Percentiles rank a stretch among this genome's conserved stretches.
Evolutionary conservation across 805 yeast genomes (phyloP).

Genomic region (Ogataea paraovalis): DNA sequence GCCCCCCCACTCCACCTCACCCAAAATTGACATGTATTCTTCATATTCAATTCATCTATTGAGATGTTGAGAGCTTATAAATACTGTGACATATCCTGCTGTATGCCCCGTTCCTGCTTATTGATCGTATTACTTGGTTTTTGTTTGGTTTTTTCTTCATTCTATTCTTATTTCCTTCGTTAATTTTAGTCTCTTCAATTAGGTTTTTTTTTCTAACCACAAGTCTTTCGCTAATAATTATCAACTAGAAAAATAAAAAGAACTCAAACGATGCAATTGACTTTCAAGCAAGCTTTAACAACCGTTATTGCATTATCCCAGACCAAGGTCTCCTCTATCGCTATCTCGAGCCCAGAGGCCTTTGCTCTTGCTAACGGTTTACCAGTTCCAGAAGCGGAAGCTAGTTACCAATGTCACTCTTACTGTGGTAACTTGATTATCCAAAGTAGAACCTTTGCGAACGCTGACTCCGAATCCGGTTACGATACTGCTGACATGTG

Average conservation of each 20-base stretch:
- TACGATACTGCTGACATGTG: conserved; percentile 33
- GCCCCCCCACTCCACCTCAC: no score
- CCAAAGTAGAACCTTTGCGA: conserved; percentile 28
- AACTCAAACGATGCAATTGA: not conserved
- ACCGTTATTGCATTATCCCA: conserved; percentile 5
- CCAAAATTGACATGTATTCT: no score
- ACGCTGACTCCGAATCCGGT: conserved; percentile 21
- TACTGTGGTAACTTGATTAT: conserved; percentile 33
- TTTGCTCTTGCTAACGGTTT: conserved; percentile 28
- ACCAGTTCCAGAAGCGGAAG: conserved; percentile 29
- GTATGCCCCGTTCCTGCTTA: no score
- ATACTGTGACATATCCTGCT: no score
- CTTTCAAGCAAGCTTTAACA: conserved; percentile 1
- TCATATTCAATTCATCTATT: no score
- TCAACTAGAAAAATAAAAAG: not conserved
- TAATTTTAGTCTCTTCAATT: not conserved
- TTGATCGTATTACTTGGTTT: no score
- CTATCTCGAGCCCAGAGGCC: conserved; percentile 21
- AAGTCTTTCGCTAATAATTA: not conserved
- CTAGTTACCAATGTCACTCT: conserved; percentile 32
- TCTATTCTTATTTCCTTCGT: not conserved
- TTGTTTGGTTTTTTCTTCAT: no score
- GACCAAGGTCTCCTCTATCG: not conserved
- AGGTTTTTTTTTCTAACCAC: not conserved
- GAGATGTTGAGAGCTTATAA: no score